A percentile compares a stretch with the other conserved stretches of the same genome.
Conservation (phyloP, 495 filamentous ascomycete species). For the Penicillium herquei region DNA sequence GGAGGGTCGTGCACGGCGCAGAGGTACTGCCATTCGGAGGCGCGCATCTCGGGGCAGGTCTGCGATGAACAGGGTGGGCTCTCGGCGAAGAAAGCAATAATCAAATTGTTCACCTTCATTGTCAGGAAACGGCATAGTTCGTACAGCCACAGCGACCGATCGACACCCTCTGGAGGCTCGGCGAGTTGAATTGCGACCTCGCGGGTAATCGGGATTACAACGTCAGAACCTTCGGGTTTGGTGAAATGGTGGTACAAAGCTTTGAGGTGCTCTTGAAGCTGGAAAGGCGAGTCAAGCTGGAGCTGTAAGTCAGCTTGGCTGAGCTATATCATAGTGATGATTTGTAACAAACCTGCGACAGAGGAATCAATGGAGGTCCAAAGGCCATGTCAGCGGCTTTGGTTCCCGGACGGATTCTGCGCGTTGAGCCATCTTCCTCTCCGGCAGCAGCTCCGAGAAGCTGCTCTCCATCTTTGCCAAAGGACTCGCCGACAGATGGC, state of each 20-base stretch:
- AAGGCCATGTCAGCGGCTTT: constrained; percentile 86
- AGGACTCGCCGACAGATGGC: constrained; percentile 60
- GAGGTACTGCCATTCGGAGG: constrained; percentile 97
- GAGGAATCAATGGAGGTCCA: constrained; percentile 81
- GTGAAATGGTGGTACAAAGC: constrained; percentile 83
- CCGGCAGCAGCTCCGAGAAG: constrained; percentile 44
- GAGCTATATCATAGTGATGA: neutral
- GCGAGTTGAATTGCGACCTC: constrained; percentile 71
- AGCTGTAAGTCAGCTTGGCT: constrained; percentile 18
- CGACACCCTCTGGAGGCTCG: constrained; percentile 73
- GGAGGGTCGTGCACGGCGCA: constrained; percentile 96
- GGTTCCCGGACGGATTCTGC: constrained; percentile 90
- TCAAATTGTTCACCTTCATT: constrained; percentile 85
- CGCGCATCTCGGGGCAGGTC: constrained; percentile 97
- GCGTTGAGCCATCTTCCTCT: constrained; percentile 62
- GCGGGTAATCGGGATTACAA: constrained; percentile 65
- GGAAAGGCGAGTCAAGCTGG: constrained; percentile 92
- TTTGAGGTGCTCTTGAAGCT: constrained; percentile 96
- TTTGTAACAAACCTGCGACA: constrained; percentile 64
- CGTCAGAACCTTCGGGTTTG: constrained; percentile 54
- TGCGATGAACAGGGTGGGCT: constrained; percentile 76
- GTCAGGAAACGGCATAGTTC: constrained; percentile 94
- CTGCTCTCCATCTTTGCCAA: constrained; percentile 35
- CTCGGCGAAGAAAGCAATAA: constrained; percentile 90
- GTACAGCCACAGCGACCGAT: constrained; percentile 91